These are phyloP conservation scores for Pseudonitzschia multiseries DNA, from an alignment of 108 stramenopile species.

Conservation along the genomic window DNA sequence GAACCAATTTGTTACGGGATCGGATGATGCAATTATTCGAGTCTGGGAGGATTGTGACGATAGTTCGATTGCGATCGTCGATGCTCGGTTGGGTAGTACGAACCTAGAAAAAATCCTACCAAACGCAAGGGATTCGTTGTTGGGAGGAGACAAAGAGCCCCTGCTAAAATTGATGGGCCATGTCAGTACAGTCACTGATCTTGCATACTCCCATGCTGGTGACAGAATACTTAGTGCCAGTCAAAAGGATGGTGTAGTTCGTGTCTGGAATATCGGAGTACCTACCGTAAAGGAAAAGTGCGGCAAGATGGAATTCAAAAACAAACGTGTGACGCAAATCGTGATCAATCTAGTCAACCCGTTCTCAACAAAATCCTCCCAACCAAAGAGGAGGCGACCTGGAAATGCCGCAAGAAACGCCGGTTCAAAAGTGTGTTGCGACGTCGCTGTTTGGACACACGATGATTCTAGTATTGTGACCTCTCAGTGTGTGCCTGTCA, in stretches of 20 bases:
- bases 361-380: constrained; percentile 5
- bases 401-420: constrained; percentile 26
- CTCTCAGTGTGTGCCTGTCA: constrained; percentile 68
- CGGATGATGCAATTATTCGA: constrained; percentile 86
- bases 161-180: constrained; percentile 72
- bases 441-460: constrained; percentile 76
- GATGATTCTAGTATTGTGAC: constrained; percentile 79
- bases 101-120: neutral
- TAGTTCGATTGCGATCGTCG: constrained; percentile 44
- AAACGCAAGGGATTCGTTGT: neutral
- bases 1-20: constrained; percentile 86
- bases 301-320: neutral
- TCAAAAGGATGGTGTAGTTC: constrained; percentile 80
- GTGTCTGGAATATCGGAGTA: constrained; percentile 68
- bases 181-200: constrained; percentile 79
- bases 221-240: constrained; percentile 83
- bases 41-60: constrained; percentile 83
- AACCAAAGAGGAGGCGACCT: constrained; percentile 23
- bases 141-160: constrained; percentile 34
- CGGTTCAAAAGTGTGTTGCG: constrained; percentile 56
- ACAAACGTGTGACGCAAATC: constrained; percentile 30
- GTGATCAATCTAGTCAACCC: constrained; percentile 48
- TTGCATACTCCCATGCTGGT: constrained; percentile 71
- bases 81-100: constrained; percentile 13
- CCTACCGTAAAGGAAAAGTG: neutral